Base-by-base conservation (phyloP, 805 yeast species). In the Candida adriatica region DNA sequence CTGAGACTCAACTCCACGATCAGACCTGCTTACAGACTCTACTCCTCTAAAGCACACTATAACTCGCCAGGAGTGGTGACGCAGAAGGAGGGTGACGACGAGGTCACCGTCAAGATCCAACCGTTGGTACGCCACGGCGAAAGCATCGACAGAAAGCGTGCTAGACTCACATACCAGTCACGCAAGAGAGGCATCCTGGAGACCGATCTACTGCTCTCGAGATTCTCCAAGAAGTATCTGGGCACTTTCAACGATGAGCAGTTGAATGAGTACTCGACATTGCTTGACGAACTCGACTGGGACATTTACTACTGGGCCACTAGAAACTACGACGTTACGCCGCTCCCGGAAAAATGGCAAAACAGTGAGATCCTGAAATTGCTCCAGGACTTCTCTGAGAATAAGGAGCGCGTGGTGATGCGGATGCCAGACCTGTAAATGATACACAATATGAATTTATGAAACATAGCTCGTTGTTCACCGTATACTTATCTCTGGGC, bases 301-400 rank as follows among this genome's bases (percentile, higher is more conserved):
- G 98, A 92, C 58, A 88, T 92, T 39, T 92, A 85, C 58, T 92
- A 92, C 62, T 90, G 98, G 98, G 95, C 94, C 16, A 86, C 96
- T 3, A 74, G 73, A 43, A 85, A 88, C 55, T 83, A 62, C 48
- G 76, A 73, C 21, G 75, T 83, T 13, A 83, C 88, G 28, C 94
- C 95, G 10, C 66, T 90, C 42, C 96, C 97, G 11, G 86, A 82
- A 24, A 72, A 73, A 51, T 92, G 95, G 95, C 67, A 76, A 52
- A 52, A 79, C 37, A 73, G 83, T 9, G 61, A 69, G 45, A 63
- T 90, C 24, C 66, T 90, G 62, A 53, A 54, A 33, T 53, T 67
- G 59, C 62, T 90, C 41, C 90, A 87, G 56, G 76, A 75, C 27
- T 73, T 79, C 46, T 79, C 92, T 32, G 73, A 73, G 48, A 85